Percentiles rank a stretch among this genome's conserved stretches.
phyloP scores from a whole-genome alignment of 495 filamentous ascomycete species.

The Penicillium steckii region DNA sequence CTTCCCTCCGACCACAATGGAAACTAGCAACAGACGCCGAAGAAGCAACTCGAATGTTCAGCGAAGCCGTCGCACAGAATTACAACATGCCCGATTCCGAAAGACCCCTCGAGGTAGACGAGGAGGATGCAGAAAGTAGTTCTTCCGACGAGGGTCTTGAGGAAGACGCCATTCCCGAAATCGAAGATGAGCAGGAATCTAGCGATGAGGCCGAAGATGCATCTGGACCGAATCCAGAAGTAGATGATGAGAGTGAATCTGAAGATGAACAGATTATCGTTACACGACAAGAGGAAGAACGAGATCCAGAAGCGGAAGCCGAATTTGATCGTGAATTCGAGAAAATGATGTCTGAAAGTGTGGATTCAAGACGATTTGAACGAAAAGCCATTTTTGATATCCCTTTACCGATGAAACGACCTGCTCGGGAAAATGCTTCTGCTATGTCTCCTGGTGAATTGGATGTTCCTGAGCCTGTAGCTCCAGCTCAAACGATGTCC shows the following conservation, averaged over 20 bases:
- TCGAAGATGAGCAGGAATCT: slow-evolving; percentile 57
- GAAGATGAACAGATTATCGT: slow-evolving; percentile 89
- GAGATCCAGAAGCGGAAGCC: slow-evolving; percentile 91
- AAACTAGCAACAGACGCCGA: slow-evolving; percentile 76
- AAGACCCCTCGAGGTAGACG: slow-evolving; percentile 64
- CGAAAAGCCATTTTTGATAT: slow-evolving; percentile 93
- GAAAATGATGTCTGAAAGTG: slow-evolving; percentile 97
- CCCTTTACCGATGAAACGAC: slow-evolving; percentile 82
- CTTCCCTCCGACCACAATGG: slow-evolving; percentile 84
- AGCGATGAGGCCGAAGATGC: slow-evolving; percentile 61
- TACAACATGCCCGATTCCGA: slow-evolving; percentile 76
- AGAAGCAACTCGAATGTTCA: slow-evolving; percentile 81
- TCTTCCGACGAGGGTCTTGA: slow-evolving; percentile 64
- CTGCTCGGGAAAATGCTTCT: slow-evolving; percentile 55
- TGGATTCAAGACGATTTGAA: slow-evolving; percentile 91
- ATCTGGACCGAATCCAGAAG: slow-evolving; percentile 49
- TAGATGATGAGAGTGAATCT: slow-evolving; percentile 47
- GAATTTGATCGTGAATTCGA: slow-evolving; percentile 98
- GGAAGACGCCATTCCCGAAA: slow-evolving; percentile 53
- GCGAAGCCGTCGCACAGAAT: slow-evolving; percentile 82
- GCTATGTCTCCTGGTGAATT: slow-evolving; percentile 41
- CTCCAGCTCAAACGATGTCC: slow-evolving; percentile 69
- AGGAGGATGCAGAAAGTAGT: slow-evolving; percentile 56
- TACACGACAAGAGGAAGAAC: slow-evolving; percentile 81
- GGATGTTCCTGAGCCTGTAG: slow-evolving; percentile 34